Evolutionary conservation across 805 yeast genomes (phyloP), one percentile per base, ranked within the genome.

Genomic region (Kluyveromyces dobzhanskii): DNA sequence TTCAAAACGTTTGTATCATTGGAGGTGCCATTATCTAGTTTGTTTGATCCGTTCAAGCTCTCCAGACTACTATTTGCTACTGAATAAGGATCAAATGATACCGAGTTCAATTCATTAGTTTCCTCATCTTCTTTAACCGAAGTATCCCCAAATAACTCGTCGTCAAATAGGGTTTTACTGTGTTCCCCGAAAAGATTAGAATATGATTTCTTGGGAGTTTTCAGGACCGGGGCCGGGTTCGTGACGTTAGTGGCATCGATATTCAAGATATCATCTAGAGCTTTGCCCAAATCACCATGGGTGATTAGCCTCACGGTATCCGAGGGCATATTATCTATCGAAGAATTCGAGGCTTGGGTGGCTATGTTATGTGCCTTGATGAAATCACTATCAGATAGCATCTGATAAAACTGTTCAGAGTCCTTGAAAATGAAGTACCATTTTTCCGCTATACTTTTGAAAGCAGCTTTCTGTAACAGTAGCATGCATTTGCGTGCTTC

Each of bases 401-500:
- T 62, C 41, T 75, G 69, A 36, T 75, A 48, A 50, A 76, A 81
- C 1, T 67, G 49, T 32, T 70, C 76, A 0, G 88, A 80, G 25
- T 61, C 62, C 47, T 76, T 76, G 56, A 85, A 86, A 5, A 67
- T 72, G n/a, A 66, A 67, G 45, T 76, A 72, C 44, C 79, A 79
- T 1, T 65, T 60, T 6, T 63, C 61, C 33, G 71, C 69, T 68
- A 87, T 66, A 16, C 67, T 57, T 8, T 66, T 58, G 46, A 65
- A 75, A 0, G 77, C 69, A 8, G 69, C 68, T 12, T 66, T 56
- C 49, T 86, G 95, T 3, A 81, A 51, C 2, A 65, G 53, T 18
- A 86, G 59, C n/a, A 86, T 61, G 10, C 77, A 65, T 38, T 66
- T 69, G 42, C 94, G 64, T 0, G 87, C 86, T 17, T 58, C 60